phyloP scores from a whole-genome alignment of 2,329 filamentous ascomycete species.

The Alternaria sp. region DNA sequence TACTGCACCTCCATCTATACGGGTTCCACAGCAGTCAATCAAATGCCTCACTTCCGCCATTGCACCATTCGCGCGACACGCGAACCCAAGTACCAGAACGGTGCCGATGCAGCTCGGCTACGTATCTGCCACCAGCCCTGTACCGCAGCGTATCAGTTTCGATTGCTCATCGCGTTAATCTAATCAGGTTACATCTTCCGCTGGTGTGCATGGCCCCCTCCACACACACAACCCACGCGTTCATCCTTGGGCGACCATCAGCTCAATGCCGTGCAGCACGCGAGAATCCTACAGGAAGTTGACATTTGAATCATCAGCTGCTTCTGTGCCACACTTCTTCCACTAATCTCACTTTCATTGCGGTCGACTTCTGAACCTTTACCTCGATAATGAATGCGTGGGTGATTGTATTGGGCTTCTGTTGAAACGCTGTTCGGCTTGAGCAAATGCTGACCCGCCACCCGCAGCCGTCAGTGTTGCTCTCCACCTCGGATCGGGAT shows the following conservation, averaged over 20 bases:
- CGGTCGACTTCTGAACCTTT: not conserved
- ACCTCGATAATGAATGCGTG: not conserved
- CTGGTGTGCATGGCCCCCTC: conserved; percentile 32
- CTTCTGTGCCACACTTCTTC: not conserved
- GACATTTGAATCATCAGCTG: not conserved
- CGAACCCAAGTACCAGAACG: conserved; percentile 36
- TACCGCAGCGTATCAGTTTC: conserved; percentile 33
- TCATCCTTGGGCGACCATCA: not conserved
- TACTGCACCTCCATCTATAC: conserved; percentile 6
- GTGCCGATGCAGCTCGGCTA: conserved; percentile 31
- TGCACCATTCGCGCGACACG: conserved; percentile 33
- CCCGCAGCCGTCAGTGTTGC: not conserved
- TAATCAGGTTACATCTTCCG: conserved; percentile 45
- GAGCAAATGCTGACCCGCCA: not conserved
- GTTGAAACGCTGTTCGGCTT: not conserved
- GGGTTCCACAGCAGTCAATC: conserved; percentile 14
- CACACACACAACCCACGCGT: conserved; percentile 11
- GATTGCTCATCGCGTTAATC: conserved; percentile 38
- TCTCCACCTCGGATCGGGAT: conserved; percentile 8
- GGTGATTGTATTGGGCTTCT: not conserved
- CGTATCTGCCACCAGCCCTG: conserved; percentile 27
- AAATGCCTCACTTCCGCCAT: conserved; percentile 24
- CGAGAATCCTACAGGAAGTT: not conserved
- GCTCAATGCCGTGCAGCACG: not conserved
- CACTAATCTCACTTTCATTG: not conserved